These are phyloP conservation scores for Nakazawaea populi DNA, from an alignment of 805 yeast genomes.

Conservation along the genomic window DNA sequence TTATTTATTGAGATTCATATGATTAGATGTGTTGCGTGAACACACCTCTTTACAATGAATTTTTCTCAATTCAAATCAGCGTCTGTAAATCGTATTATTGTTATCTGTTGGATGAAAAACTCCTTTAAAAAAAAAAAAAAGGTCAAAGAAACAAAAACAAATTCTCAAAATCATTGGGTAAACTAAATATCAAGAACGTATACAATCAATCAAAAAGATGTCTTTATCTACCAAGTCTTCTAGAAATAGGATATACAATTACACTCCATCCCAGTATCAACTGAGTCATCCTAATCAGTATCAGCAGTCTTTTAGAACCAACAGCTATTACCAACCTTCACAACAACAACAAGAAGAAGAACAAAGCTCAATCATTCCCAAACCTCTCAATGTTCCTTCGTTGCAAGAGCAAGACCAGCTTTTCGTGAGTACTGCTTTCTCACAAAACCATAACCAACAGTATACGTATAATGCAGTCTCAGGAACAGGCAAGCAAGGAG, in stretches of 20 bases:
- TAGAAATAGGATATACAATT: slow-evolving; percentile 3
- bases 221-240: not conserved
- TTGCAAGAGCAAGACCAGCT: slow-evolving; percentile 27
- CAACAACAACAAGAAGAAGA: slow-evolving; percentile 11
- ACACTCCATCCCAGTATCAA: slow-evolving; percentile 1
- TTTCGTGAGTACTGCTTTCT: slow-evolving; percentile 11
- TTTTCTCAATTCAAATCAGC: too few relatives aligned
- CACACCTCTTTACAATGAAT: too few relatives aligned
- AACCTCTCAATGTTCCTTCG: slow-evolving; percentile 26
- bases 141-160: too few relatives aligned
- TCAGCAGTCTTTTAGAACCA: slow-evolving; percentile 1
- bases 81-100: too few relatives aligned
- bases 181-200: too few relatives aligned
- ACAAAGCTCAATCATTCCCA: slow-evolving; percentile 6
- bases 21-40: too few relatives aligned
- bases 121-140: too few relatives aligned
- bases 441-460: slow-evolving; percentile 21
- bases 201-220: not conserved
- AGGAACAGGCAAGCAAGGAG: slow-evolving; percentile 43
- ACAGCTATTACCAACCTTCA: slow-evolving; percentile 3
- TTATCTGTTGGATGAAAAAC: too few relatives aligned
- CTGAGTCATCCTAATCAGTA: not conserved
- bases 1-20: too few relatives aligned
- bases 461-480: slow-evolving; percentile 24
- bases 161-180: too few relatives aligned